Conservation (phyloP, 163 green algal genomes). For the Volvox carteri region DNA sequence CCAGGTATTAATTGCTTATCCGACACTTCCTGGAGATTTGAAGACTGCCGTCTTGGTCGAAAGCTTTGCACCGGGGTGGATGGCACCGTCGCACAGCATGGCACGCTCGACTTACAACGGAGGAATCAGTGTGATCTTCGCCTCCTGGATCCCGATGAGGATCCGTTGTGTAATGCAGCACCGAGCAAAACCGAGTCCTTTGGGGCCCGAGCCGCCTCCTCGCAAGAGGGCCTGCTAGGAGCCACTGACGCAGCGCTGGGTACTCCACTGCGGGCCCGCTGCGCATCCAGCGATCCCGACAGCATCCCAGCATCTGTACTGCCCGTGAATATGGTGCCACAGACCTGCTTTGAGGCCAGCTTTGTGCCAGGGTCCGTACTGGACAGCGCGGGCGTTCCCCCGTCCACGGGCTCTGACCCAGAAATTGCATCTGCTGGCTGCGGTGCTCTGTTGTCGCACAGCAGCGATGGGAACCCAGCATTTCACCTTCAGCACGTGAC, state of each 20-base stretch:
- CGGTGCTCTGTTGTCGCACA: not conserved
- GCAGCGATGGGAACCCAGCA: not conserved
- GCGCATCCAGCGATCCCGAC: not conserved
- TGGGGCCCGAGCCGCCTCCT: not conserved
- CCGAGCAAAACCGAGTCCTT: not conserved
- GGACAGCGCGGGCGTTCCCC: not conserved
- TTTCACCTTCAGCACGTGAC: slow-evolving; percentile 3
- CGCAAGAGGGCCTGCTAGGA: not conserved
- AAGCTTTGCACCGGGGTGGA: not conserved
- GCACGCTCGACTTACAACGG: not conserved
- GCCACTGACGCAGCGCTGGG: not conserved
- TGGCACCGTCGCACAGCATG: not conserved
- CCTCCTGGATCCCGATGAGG: not conserved
- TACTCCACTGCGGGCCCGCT: not conserved
- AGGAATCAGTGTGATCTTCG: not conserved
- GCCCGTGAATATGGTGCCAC: not conserved
- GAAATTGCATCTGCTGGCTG: not conserved
- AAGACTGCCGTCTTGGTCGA: not conserved
- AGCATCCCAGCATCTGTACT: slow-evolving; percentile 12
- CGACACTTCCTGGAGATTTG: not conserved
- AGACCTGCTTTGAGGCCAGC: slow-evolving; percentile 16
- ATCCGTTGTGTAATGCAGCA: not conserved
- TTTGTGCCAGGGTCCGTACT: not conserved
- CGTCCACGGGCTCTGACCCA: not conserved
- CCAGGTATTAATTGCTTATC: not conserved